Percentiles rank a stretch among this genome's conserved stretches.
Evolutionary conservation across 2,329 filamentous ascomycete species (phyloP).

Genomic region (Ophiocordyceps australis): DNA sequence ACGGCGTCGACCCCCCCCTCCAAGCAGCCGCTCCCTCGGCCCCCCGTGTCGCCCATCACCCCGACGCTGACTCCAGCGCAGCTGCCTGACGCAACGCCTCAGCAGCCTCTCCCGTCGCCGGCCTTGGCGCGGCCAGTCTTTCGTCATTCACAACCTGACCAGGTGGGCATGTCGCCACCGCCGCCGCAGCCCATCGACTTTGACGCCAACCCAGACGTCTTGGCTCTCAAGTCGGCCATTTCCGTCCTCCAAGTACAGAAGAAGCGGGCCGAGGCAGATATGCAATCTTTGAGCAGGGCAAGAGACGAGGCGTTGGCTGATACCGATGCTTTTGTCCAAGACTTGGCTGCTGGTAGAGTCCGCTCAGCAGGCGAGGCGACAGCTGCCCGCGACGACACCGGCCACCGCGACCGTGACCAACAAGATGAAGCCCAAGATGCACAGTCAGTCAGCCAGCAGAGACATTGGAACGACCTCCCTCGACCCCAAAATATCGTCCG

Average conservation of each 20-base stretch:
- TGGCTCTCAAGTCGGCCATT: slow-evolving; percentile 72
- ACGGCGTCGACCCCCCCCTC: neutral
- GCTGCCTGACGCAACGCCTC: slow-evolving; percentile 7
- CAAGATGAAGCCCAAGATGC: slow-evolving; percentile 11
- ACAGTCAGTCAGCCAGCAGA: slow-evolving; percentile 4
- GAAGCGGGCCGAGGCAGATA: slow-evolving; percentile 58
- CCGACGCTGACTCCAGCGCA: slow-evolving; percentile 23
- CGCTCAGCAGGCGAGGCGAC: slow-evolving; percentile 8
- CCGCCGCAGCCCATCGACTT: slow-evolving; percentile 36
- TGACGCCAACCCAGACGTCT: slow-evolving; percentile 61
- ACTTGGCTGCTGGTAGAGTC: slow-evolving; percentile 46
- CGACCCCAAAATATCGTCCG: slow-evolving; percentile 67
- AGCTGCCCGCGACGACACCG: slow-evolving; percentile 12
- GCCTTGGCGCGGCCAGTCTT: slow-evolving; percentile 12
- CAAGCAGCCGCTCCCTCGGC: slow-evolving; percentile 22
- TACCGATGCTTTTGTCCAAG: slow-evolving; percentile 53
- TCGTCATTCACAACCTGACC: slow-evolving; percentile 24
- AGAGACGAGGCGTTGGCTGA: slow-evolving; percentile 54
- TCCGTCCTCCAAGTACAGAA: slow-evolving; percentile 76
- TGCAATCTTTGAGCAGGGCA: slow-evolving; percentile 48
- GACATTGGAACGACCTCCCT: slow-evolving; percentile 47
- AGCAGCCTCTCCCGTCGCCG: slow-evolving; percentile 5
- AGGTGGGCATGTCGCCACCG: slow-evolving; percentile 23
- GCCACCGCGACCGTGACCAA: slow-evolving; percentile 9
- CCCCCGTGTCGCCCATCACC: slow-evolving; percentile 36